A percentile compares a stretch with the other conserved stretches of the same genome.
These are phyloP conservation scores for Hysterangium stoloniferum DNA, from an alignment of 768 basidiomycete genomes.

Conservation along the genomic window DNA sequence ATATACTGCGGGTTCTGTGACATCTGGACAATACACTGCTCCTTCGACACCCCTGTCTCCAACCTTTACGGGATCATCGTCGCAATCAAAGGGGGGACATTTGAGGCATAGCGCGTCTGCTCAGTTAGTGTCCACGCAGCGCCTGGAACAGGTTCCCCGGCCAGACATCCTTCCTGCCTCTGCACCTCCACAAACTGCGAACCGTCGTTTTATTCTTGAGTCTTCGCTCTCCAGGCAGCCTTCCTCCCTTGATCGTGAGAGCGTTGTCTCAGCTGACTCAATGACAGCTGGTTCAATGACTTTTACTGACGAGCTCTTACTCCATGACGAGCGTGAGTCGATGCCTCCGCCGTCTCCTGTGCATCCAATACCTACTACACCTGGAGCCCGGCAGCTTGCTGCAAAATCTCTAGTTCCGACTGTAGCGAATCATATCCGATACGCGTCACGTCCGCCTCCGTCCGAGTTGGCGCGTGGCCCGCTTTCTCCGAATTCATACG, in stretches of 20 bases:
- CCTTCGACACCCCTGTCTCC: background rate
- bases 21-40: background rate
- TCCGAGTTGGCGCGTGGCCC: too few relatives aligned
- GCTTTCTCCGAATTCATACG: background rate
- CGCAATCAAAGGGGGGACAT: too few relatives aligned
- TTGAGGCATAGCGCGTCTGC: background rate
- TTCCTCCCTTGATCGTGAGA: background rate
- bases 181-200: background rate
- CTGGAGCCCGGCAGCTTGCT: background rate
- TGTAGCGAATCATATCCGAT: too few relatives aligned
- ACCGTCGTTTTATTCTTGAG: background rate
- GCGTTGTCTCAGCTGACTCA: background rate
- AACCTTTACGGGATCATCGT: too few relatives aligned
- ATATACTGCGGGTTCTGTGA: background rate
- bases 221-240: background rate
- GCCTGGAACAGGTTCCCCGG: background rate
- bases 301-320: conserved; percentile 3
- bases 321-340: background rate
- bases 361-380: background rate
- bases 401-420: background rate
- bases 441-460: too few relatives aligned
- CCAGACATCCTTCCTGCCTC: background rate
- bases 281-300: background rate
- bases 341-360: background rate
- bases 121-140: conserved; percentile 2